Conservation (phyloP, 2,329 filamentous ascomycete genomes). For the Paecilomyces fulvus region DNA sequence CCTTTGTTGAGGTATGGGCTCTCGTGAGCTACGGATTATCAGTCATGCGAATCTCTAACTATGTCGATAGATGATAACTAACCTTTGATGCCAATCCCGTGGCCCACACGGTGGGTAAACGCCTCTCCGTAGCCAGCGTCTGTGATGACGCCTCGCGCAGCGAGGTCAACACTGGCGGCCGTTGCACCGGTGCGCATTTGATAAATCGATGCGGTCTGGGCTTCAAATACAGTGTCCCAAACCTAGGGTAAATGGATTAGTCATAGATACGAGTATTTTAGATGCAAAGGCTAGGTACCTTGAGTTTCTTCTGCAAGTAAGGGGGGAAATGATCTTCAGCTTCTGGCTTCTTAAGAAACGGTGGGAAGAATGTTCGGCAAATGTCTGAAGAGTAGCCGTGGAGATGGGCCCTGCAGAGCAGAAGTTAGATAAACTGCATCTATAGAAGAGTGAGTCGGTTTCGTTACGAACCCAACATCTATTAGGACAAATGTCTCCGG, state of each 20-base stretch:
- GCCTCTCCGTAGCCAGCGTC: slow-evolving; percentile 50
- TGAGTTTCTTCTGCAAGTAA: slow-evolving; percentile 40
- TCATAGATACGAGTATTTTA: neutral
- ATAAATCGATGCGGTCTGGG: slow-evolving; percentile 48
- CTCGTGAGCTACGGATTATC: slow-evolving; percentile 41
- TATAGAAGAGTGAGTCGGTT: neutral
- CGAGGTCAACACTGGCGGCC: slow-evolving; percentile 53
- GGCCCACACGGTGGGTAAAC: slow-evolving; percentile 56
- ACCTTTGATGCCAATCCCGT: slow-evolving; percentile 58
- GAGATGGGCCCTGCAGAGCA: slow-evolving; percentile 42
- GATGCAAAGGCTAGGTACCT: slow-evolving; percentile 3
- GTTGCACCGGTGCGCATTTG: slow-evolving; percentile 45
- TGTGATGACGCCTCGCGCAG: slow-evolving; percentile 50
- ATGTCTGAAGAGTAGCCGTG: slow-evolving; percentile 58
- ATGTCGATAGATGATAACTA: neutral
- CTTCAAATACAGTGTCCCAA: slow-evolving; percentile 55
- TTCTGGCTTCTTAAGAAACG: slow-evolving; percentile 21
- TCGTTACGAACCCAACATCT: slow-evolving; percentile 42
- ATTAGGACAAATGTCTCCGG: slow-evolving; percentile 53
- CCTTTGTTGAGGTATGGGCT: slow-evolving; percentile 58
- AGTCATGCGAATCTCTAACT: neutral
- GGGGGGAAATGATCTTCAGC: slow-evolving; percentile 8
- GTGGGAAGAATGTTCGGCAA: slow-evolving; percentile 52
- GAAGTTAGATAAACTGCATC: neutral
- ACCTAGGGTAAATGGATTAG: slow-evolving; percentile 26